Evolutionary conservation across 345 rosid species (phyloP).

Genomic region (Eucalyptus viminalis): DNA sequence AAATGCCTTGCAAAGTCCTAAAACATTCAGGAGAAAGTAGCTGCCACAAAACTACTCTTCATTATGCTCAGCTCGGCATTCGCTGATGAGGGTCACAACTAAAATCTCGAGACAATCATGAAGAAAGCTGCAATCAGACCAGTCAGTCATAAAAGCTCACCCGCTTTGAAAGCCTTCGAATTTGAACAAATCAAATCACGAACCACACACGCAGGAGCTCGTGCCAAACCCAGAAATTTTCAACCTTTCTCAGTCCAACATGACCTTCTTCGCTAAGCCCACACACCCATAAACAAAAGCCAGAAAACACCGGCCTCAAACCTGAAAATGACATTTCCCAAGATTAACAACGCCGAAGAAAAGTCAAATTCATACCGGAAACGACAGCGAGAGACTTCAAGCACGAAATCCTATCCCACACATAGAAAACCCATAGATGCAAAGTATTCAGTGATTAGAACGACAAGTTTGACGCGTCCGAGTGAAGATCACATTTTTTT

Average conservation of each 20-base stretch:
- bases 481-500: background rate
- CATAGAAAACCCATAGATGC: background rate
- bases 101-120: background rate
- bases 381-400: background rate
- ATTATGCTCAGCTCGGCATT: background rate
- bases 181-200: background rate
- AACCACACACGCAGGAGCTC: background rate
- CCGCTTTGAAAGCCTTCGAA: background rate
- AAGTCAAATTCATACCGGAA: background rate
- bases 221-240: background rate
- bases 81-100: background rate
- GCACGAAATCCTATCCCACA: background rate
- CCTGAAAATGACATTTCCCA: background rate
- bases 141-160: background rate
- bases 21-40: background rate
- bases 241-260: background rate
- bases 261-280: background rate
- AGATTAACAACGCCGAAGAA: background rate
- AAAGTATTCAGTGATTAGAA: background rate
- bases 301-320: background rate
- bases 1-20: background rate
- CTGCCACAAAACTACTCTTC: background rate
- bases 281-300: background rate
- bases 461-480: background rate
- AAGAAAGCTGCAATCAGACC: background rate